phyloP scores from a whole-genome alignment of 495 filamentous ascomycete species.

The Penicillium egyptiacum region DNA sequence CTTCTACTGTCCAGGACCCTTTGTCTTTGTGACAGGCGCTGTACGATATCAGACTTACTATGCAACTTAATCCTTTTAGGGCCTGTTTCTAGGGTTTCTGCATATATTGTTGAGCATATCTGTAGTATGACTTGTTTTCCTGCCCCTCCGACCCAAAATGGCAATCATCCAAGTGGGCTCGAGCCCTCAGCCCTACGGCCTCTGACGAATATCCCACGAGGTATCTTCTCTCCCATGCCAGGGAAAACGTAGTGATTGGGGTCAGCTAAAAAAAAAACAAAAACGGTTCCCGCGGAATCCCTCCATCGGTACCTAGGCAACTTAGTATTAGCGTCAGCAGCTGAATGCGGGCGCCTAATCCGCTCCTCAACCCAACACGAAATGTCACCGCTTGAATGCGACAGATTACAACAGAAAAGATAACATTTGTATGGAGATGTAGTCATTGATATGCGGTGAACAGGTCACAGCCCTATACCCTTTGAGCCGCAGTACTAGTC shows the following conservation, averaged over 20 bases:
- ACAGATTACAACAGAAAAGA: neutral
- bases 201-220: neutral
- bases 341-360: constrained; percentile 30
- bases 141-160: neutral
- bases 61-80: neutral
- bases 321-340: constrained; percentile 25
- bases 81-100: neutral
- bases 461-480: neutral
- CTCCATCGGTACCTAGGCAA: too few relatives aligned
- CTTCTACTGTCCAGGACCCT: neutral
- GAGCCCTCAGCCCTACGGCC: constrained; percentile 1
- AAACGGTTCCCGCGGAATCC: constrained; percentile 2
- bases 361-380: neutral
- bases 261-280: neutral
- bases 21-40: neutral
- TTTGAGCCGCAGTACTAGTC: neutral
- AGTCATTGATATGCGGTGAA: constrained; percentile 1
- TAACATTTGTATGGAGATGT: neutral
- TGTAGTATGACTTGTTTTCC: neutral
- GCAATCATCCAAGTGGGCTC: neutral
- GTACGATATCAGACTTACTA: constrained; percentile 6
- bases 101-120: neutral
- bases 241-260: too few relatives aligned
- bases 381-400: neutral
- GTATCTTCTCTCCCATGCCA: too few relatives aligned